Evolutionary conservation across 768 basidiomycete genomes (phyloP).

Genomic region (Auriscalpium orientale): DNA sequence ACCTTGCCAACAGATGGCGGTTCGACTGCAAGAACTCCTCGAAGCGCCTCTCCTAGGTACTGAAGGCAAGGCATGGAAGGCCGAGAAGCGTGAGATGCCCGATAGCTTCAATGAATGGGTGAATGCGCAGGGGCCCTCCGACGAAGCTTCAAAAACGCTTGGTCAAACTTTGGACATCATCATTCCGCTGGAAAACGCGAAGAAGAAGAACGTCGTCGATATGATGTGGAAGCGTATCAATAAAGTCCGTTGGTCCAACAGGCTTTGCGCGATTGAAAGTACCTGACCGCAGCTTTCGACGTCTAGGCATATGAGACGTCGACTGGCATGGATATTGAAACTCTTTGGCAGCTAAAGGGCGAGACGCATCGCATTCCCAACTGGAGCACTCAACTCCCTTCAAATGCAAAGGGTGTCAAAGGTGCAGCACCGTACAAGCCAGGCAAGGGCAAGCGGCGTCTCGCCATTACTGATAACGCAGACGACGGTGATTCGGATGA

Average conservation of each 20-base stretch:
- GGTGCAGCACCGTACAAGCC: neutral
- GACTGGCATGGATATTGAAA: constrained; percentile 3
- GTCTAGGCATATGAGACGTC: constrained; percentile 5
- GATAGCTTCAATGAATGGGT: constrained; percentile 59
- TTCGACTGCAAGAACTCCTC: constrained; percentile 60
- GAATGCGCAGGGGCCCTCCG: constrained; percentile 59
- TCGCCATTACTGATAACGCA: constrained; percentile 45
- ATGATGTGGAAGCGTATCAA: constrained; percentile 62
- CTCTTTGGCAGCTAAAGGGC: constrained; percentile 9
- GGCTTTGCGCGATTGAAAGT: no score
- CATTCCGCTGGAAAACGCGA: constrained; percentile 51
- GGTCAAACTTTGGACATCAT: constrained; percentile 48
- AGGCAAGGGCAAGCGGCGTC: constrained; percentile 26
- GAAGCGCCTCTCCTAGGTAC: constrained; percentile 53
- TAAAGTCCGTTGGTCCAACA: constrained; percentile 31
- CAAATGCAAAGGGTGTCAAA: constrained; percentile 20
- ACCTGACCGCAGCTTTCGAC: no score
- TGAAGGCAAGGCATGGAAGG: constrained; percentile 47
- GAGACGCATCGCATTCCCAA: constrained; percentile 8
- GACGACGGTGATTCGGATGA: constrained; percentile 37
- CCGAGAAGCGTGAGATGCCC: constrained; percentile 43
- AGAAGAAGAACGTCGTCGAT: constrained; percentile 40
- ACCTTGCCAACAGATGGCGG: constrained; percentile 38
- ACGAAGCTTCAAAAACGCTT: constrained; percentile 43
- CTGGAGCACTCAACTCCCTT: constrained; percentile 23